phyloP scores from a whole-genome alignment of 108 stramenopile species.

The Fragilaria radians region DNA sequence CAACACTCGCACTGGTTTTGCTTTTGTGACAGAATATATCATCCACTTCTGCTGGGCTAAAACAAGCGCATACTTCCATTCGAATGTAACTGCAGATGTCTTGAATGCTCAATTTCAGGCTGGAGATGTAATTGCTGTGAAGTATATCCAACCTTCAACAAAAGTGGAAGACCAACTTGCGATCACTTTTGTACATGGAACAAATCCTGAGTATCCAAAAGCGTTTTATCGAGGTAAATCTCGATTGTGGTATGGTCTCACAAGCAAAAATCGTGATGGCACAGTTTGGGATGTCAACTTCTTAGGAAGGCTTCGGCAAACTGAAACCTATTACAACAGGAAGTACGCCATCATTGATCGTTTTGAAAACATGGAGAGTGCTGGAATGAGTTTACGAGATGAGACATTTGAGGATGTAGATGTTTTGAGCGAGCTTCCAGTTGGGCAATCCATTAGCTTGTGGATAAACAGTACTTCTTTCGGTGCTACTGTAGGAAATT shows the following conservation, averaged over 20 bases:
- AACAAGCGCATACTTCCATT: not conserved
- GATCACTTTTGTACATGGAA: conserved; percentile 2
- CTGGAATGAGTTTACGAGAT: not conserved
- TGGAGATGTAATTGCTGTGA: not conserved
- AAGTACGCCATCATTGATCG: not conserved
- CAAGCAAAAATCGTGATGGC: not conserved
- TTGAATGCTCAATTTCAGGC: not conserved
- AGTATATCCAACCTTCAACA: not conserved
- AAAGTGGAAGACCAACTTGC: not conserved
- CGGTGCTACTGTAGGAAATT: conserved; percentile 1
- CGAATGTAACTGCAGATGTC: not conserved
- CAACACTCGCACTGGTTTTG: not conserved
- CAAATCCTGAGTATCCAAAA: not conserved
- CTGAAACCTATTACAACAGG: not conserved
- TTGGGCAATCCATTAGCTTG: not conserved
- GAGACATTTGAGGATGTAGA: not conserved
- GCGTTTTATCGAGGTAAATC: not conserved
- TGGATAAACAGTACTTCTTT: not conserved
- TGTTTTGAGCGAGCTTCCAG: not conserved
- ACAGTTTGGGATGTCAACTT: not conserved
- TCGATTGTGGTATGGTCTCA: not conserved
- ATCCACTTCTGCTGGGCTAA: not conserved
- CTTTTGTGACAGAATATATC: not conserved
- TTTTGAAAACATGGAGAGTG: not conserved
- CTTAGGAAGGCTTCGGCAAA: not conserved